These are phyloP conservation scores for Eucalyptus lansdowneana DNA, from an alignment of 345 rosid genomes.

Conservation along the genomic window DNA sequence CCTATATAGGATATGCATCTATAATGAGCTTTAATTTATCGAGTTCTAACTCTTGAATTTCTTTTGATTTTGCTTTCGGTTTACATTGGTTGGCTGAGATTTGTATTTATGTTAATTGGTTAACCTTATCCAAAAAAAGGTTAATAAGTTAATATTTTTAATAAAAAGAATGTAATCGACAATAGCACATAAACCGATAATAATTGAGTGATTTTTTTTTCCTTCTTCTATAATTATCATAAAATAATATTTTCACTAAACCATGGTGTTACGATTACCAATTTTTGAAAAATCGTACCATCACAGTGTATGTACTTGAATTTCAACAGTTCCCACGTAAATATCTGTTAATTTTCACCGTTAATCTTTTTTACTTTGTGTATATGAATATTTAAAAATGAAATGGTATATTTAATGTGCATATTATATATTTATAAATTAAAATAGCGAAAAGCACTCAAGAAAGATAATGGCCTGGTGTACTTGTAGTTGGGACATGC, in stretches of 20 bases:
- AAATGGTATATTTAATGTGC: not conserved
- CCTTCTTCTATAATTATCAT: not conserved
- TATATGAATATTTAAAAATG: not conserved
- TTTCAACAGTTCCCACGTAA: not conserved
- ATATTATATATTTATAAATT: not conserved
- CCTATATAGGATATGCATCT: not conserved
- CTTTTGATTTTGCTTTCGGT: not conserved
- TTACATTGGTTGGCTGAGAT: not conserved
- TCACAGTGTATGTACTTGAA: not conserved
- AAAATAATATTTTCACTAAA: not conserved
- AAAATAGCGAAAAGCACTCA: not conserved
- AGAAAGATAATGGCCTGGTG: not conserved
- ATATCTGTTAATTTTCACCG: not conserved
- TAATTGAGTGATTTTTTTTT: not conserved
- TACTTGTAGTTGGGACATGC: not conserved
- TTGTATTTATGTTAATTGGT: not conserved
- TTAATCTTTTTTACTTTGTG: not conserved
- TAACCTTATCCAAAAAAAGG: not conserved
- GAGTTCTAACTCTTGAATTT: not conserved
- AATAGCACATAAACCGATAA: not conserved
- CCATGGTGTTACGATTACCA: not conserved
- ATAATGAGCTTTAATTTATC: not conserved
- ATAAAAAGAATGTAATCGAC: not conserved
- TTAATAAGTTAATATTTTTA: not conserved
- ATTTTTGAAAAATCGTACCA: not conserved